Percentiles rank a stretch among this genome's conserved stretches.
Conservation (phyloP, 2,329 filamentous ascomycete genomes). For the Sporothrix inflata region DNA sequence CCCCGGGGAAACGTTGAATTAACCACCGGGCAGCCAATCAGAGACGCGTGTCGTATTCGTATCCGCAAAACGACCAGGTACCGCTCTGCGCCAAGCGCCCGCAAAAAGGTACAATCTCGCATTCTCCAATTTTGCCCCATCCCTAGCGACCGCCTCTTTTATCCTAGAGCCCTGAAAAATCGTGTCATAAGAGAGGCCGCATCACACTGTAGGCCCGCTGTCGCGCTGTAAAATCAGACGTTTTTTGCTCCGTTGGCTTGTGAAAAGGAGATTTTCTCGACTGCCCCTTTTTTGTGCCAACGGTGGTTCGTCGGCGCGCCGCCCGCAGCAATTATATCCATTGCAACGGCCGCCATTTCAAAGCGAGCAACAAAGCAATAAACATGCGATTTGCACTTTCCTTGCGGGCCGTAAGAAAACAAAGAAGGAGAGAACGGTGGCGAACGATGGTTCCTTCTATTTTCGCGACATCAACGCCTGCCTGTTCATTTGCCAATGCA, state of each 20-base stretch:
- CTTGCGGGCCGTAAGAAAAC: neutral
- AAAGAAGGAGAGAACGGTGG: neutral
- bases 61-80: slow-evolving; percentile 27
- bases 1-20: slow-evolving; percentile 2
- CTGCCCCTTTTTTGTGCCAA: slow-evolving; percentile 8
- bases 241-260: slow-evolving; percentile 24
- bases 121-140: slow-evolving; percentile 16
- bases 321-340: neutral
- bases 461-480: neutral
- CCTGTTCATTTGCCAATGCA: neutral
- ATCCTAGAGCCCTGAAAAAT: neutral
- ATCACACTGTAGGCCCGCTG: slow-evolving; percentile 18
- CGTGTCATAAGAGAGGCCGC: slow-evolving; percentile 20
- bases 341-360: slow-evolving; percentile 7
- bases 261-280: slow-evolving; percentile 12
- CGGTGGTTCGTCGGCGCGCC: neutral
- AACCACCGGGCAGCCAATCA: slow-evolving; percentile 27
- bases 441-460: neutral
- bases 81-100: neutral
- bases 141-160: neutral
- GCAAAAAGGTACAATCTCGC: slow-evolving; percentile 21
- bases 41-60: slow-evolving; percentile 30
- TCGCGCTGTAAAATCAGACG: slow-evolving; percentile 27
- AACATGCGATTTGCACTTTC: slow-evolving; percentile 8
- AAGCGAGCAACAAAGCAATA: neutral